Conservation (phyloP, 208 protist genomes). For the Herpetomonas tarakana region DNA sequence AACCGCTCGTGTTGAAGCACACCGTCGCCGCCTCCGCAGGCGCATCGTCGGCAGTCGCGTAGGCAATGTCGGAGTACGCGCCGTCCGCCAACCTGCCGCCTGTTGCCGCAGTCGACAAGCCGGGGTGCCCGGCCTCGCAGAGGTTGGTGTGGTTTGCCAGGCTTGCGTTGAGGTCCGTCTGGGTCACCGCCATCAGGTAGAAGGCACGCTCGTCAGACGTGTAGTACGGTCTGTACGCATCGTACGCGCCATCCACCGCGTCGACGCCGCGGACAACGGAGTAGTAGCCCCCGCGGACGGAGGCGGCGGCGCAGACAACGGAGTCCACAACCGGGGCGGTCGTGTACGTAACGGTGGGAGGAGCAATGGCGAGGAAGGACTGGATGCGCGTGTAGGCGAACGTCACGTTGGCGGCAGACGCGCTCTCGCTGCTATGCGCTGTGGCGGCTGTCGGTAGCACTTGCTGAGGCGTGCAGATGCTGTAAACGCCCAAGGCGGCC, state of each 20-base stretch:
- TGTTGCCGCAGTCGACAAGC: neutral
- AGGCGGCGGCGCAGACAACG: neutral
- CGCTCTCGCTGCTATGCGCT: neutral
- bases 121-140: neutral
- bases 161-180: neutral
- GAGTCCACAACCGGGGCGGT: neutral
- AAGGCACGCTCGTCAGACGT: neutral
- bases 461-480: neutral
- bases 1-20: neutral
- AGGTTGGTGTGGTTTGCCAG: neutral
- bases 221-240: neutral
- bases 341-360: neutral
- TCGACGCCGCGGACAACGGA: neutral
- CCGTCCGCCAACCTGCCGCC: too few relatives aligned
- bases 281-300: neutral
- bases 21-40: neutral
- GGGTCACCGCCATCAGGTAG: neutral
- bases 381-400: neutral
- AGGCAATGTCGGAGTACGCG: neutral
- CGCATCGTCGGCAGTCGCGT: neutral
- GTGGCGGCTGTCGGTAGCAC: neutral
- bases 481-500: neutral
- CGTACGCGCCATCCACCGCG: neutral
- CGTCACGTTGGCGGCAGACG: neutral
- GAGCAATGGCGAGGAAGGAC: neutral